Evolutionary conservation across 805 yeast species (phyloP), one percentile per base, ranked within the genome.

Genomic region (Saturnispora diversa): DNA sequence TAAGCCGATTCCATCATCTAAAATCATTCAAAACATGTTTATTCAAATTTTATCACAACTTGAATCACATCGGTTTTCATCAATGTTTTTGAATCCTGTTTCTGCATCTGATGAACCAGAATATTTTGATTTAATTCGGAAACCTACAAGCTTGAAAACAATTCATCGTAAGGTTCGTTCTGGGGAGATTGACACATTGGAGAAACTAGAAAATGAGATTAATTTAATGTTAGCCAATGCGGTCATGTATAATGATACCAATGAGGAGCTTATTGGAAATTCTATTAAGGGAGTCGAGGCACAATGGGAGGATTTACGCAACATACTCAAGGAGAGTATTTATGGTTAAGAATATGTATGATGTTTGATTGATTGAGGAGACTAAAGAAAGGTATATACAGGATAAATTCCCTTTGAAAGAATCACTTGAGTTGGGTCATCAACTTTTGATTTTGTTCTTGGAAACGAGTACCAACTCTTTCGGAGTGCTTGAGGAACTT

Each of bases 391-490:
- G 32, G 35, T 25, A 31, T 25, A 38, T 38, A 30, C 19, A 30
- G 19, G 40, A n/a, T n/a, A n/a, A n/a, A n/a, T n/a, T n/a, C n/a
- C n/a, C 20, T 30, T 31, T 15, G 2, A 12, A 30, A 29, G 19
- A 15, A 12, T 30, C 23, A 39, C 21, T 69, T 66, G 70, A 80
- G 66, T 65, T 75, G 80, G 62, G 83, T 84, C 72, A 82, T 80
- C 69, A 83, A 66, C 50, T 79, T 40, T 46, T 60, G 69, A 74
- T 92, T 92, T 66, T 90, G 97, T 62, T 90, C 98, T 68, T 90
- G 97, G 90, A 92, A 92, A 68, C 97, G 80, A 66, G 84, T 90
- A 33, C 98, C 99, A 43, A 92, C 95, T 63, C 99, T 81, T 70
- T 92, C 98, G 64, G 90, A 79, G 72, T 90, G 97, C 64, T 92